Base-by-base conservation (phyloP, 352 stramenopile species). In the Phytopythium litorale region DNA sequence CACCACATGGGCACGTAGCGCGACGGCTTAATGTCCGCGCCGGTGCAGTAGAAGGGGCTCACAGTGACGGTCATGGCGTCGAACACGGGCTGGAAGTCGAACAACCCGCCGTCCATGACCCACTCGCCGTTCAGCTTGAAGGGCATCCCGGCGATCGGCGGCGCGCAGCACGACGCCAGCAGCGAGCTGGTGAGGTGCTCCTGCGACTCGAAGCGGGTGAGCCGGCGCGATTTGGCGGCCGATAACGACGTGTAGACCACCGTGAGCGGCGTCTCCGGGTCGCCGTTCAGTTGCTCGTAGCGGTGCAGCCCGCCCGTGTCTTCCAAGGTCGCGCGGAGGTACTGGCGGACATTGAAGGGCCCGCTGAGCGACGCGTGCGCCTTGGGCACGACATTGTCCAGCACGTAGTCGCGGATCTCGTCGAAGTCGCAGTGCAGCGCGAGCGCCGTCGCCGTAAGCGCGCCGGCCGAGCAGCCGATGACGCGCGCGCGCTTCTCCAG, bases 1-100 rank as follows among this genome's bases (percentile, higher is more conserved):
- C 88, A 96, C 85, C 87, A 94, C 77, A 96, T 87, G 2, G 88
- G 88, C 62, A 96, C 84, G 61, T 96, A 96, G n/a, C 86, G 80
- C 38, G 84, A 95, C 16, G 88, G 87, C 64, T 96, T 96, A 64
- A 96, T 96, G 66, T 96, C 87, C 7, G 87, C 85, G n/a, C 76
- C 70, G 13, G 84, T 89, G 68, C 83, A 96, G 74, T 96, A 96
- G 68, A 96, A 91, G 23, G 87, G 85, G 52, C 84, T 94, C 38
- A 96, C 70, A 0, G 82, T 92, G 60, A 96, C 70, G 1, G 87
- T 96, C 43, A 80, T 75, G 9, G 65, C 70, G 57, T 92, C 79
- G 48, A 85, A 77, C 28, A 89, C 73, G 21, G 88, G 88, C 69
- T 94, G 81, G 64, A 96, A 93, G 65, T 92, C 82, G 19, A 93